phyloP scores from a whole-genome alignment of 306 rosid species.

The Calophaca sinica region DNA sequence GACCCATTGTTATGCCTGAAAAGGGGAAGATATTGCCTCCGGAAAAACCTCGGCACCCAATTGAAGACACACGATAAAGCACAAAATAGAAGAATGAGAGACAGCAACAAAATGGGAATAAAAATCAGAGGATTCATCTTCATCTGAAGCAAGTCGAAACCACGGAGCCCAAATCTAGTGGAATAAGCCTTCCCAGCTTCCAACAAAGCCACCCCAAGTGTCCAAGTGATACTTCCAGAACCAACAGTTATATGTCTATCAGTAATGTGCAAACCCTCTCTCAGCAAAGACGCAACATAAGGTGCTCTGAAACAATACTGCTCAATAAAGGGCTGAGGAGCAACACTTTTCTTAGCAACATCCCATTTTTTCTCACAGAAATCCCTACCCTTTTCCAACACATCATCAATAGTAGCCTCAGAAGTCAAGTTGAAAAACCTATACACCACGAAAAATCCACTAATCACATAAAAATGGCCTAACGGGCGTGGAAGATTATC shows the following conservation, averaged over 20 bases:
- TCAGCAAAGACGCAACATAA: constrained; percentile 75
- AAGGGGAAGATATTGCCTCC: constrained; percentile 85
- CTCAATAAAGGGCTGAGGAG: constrained; percentile 95
- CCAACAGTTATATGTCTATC: constrained; percentile 79
- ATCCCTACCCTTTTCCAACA: constrained; percentile 80
- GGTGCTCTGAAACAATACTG: constrained; percentile 97
- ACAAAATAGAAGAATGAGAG: constrained; percentile 65
- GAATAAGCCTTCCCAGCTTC: constrained; percentile 86
- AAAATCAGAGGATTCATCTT: constrained; percentile 70
- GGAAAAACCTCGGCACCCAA: constrained; percentile 77
- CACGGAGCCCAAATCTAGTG: constrained; percentile 60
- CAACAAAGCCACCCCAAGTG: constrained; percentile 92
- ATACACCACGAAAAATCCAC: constrained; percentile 92
- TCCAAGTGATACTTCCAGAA: constrained; percentile 98
- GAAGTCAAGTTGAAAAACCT: constrained; percentile 81
- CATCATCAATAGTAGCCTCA: constrained; percentile 83
- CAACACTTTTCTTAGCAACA: constrained; percentile 77
- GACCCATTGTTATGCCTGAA: constrained; percentile 72
- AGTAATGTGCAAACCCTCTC: constrained; percentile 92
- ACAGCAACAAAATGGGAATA: constrained; percentile 66
- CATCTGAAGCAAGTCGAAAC: constrained; percentile 67
- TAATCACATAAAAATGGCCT: constrained; percentile 81
- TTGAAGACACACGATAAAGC: constrained; percentile 72
- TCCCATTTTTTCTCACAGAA: constrained; percentile 90
- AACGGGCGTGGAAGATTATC: constrained; percentile 72